Evolutionary conservation across 1,139 yeast species (phyloP), one percentile per base, ranked within the genome.

Genomic region (Hansenula lynferdii): DNA sequence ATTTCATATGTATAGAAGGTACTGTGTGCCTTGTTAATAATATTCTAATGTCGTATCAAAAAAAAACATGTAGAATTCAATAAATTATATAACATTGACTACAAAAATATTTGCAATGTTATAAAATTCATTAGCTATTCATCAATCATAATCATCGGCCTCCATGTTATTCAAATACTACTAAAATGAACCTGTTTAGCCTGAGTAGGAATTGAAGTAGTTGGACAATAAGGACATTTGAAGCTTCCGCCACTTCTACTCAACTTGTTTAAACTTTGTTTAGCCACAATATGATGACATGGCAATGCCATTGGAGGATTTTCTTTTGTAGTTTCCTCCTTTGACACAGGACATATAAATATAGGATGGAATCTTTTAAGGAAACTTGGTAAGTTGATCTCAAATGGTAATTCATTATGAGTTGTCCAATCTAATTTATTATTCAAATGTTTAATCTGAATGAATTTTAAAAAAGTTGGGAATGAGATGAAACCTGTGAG

Each of bases 281-380:
- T 65, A 1, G 83, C 75, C 8, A 80, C 62, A 12, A 80, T 62
- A 57, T 80, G 87, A 31, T 79, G 78, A 51, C 87, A 81, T 0
- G 83, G 81, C 27, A 80, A 60, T 41, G 78, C 69, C 66, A 70
- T 69, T 2, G 86, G 82, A 3, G 85, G 83, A 49, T 80, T 80
- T 11, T 56, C 62, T 11, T 55, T 58, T 0, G 83, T 77, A 1
- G 85, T 72, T 53, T 90, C 96, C 50, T 87, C 96, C 58, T 86
- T 85, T 8, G 92, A 75, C 2, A 89, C 90, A 0, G 97, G 97
- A 58, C 97, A 89, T 5, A 87, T 89, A 59, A 87, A 89, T 4
- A 89, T 80, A 0, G 95, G 86, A 60, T 89, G 97, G 61, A 79
- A 85, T 42, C 70, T 60, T 35, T 66, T 67, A 35, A 76, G 57